phyloP scores from a whole-genome alignment of 306 rosid species.

The Citrullus amarus region DNA sequence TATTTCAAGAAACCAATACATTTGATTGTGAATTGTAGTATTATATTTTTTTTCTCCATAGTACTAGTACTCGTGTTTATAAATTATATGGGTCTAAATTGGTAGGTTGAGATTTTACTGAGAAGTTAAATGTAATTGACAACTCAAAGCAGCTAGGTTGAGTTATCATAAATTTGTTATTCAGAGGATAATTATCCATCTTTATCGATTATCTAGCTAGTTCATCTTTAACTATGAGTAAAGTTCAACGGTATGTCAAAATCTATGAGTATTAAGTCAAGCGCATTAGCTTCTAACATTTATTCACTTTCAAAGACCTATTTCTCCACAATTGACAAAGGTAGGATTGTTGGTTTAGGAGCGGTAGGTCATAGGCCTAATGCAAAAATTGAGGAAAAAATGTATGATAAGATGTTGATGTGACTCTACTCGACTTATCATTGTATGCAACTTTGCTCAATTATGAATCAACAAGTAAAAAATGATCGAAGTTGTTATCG shows the following conservation, averaged over 20 bases:
- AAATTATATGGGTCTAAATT: too few species aligned
- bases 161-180: background rate
- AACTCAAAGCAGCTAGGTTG: too few species aligned
- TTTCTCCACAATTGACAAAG: background rate
- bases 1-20: background rate
- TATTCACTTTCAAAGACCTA: background rate
- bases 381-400: background rate
- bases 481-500: background rate
- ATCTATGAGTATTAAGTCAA: background rate
- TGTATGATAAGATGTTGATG: background rate
- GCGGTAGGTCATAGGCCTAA: background rate
- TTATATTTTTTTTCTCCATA: too few species aligned
- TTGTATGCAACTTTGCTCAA: background rate
- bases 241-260: background rate
- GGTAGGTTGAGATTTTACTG: too few species aligned
- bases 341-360: background rate
- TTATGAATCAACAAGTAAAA: background rate
- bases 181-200: background rate
- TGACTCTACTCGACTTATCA: background rate
- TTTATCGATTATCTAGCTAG: background rate
- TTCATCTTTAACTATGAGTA: background rate
- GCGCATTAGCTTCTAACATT: background rate
- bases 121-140: too few species aligned
- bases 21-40: too few species aligned
- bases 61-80: too few species aligned